Conservation (phyloP, 805 yeast genomes). For the Saccharomycopsis sp. region DNA sequence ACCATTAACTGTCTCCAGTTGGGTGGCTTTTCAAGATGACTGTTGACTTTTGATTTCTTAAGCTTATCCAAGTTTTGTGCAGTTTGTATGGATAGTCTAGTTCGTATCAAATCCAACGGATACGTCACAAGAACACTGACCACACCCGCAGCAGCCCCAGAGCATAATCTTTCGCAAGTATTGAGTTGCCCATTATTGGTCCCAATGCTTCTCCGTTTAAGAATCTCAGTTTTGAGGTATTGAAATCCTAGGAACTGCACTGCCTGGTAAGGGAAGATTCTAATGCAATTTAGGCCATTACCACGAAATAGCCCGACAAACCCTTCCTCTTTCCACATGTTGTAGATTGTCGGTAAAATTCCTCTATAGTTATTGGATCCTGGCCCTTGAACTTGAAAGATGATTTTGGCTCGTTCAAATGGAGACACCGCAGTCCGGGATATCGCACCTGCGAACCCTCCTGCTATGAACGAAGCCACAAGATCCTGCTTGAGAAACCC, state of each 20-base stretch:
- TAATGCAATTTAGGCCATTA: conserved; percentile 79
- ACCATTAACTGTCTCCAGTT: conserved; percentile 56
- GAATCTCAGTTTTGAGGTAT: conserved; percentile 33
- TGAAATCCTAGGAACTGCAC: conserved; percentile 89
- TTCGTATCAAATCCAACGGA: conserved; percentile 87
- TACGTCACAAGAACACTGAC: conserved; percentile 77
- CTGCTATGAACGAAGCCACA: conserved; percentile 58
- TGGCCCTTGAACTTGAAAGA: conserved; percentile 81
- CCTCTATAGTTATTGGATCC: conserved; percentile 50
- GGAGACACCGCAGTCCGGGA: conserved; percentile 87
- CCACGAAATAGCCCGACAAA: conserved; percentile 85
- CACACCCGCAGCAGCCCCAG: conserved; percentile 81
- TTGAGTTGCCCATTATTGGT: conserved; percentile 33
- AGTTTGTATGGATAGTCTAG: conserved; percentile 84
- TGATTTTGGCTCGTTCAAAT: conserved; percentile 86
- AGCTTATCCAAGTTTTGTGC: conserved; percentile 48
- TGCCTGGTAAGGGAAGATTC: conserved; percentile 91
- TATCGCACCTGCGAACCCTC: conserved; percentile 74
- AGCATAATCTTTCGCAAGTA: conserved; percentile 54
- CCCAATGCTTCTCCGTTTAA: not conserved
- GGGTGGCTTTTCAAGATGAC: conserved; percentile 45
- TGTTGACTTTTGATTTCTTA: conserved; percentile 35
- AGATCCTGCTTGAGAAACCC: conserved; percentile 39
- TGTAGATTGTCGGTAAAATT: conserved; percentile 61
- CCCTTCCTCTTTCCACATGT: conserved; percentile 90